Conservation (phyloP, 2,329 filamentous ascomycete species). For the Pseudocercospora crystallina region DNA sequence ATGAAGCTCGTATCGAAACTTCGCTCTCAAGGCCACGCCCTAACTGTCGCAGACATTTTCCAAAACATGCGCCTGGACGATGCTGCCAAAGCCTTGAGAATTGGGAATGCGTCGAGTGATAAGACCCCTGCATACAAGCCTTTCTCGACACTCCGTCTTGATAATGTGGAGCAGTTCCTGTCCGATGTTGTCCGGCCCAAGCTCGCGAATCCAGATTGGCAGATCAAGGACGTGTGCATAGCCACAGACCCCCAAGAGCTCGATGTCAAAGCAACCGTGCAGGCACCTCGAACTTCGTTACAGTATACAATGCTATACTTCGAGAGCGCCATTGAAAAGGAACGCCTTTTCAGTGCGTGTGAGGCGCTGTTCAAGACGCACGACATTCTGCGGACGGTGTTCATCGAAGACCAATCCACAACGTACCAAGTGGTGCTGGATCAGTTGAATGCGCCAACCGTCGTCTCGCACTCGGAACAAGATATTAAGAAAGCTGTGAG, state of each 20-base stretch:
- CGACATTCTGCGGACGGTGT: conserved; percentile 57
- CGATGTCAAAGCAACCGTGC: conserved; percentile 11
- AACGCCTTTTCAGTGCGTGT: conserved; percentile 21
- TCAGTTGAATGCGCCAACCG: too few species aligned
- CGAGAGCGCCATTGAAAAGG: conserved; percentile 20
- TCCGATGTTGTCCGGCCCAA: not conserved
- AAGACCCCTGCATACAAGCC: not conserved
- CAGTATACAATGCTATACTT: conserved; percentile 29
- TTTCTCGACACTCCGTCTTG: not conserved
- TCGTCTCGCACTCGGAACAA: too few species aligned
- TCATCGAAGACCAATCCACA: conserved; percentile 37
- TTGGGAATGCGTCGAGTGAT: too few species aligned
- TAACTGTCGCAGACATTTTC: conserved; percentile 48
- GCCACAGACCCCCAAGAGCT: conserved; percentile 29
- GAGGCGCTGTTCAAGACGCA: conserved; percentile 19
- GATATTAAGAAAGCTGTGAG: not conserved
- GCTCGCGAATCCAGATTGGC: not conserved
- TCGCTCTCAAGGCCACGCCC: conserved; percentile 35
- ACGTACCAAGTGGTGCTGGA: too few species aligned
- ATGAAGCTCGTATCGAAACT: conserved; percentile 46
- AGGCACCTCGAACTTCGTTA: conserved; percentile 13
- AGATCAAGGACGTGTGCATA: conserved; percentile 20
- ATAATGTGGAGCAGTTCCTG: conserved; percentile 3
- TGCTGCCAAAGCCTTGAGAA: conserved; percentile 4
- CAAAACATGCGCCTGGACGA: conserved; percentile 25